Percentiles rank a stretch among this genome's conserved stretches.
Evolutionary conservation across 805 yeast genomes (phyloP).

Genomic region (Suhomyces tanzawaensis): DNA sequence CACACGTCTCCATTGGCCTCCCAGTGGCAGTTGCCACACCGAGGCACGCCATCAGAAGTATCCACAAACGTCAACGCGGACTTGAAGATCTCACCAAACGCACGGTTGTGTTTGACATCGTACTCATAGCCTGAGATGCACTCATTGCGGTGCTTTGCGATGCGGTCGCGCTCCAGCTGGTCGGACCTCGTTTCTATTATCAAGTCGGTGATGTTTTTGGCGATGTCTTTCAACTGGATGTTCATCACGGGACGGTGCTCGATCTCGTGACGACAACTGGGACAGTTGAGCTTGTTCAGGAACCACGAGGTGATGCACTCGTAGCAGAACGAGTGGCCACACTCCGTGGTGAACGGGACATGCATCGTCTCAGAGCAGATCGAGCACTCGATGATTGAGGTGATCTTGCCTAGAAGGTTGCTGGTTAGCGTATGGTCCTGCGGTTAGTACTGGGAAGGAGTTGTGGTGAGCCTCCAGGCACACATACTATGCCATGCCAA

Average conservation of each 20-base stretch:
- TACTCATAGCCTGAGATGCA: slow-evolving; percentile 33
- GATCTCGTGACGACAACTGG: slow-evolving; percentile 58
- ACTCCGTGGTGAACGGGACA: slow-evolving; percentile 58
- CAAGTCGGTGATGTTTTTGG: slow-evolving; percentile 40
- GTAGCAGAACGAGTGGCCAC: slow-evolving; percentile 79
- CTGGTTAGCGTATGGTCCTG: slow-evolving; percentile 22
- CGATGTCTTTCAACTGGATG: slow-evolving; percentile 47
- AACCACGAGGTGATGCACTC: slow-evolving; percentile 65
- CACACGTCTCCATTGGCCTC: slow-evolving; percentile 69
- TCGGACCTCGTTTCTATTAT: slow-evolving; percentile 34
- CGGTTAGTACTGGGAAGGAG: slow-evolving; percentile 10
- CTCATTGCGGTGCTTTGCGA: slow-evolving; percentile 25
- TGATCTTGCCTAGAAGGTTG: slow-evolving; percentile 25
- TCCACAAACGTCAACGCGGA: slow-evolving; percentile 55
- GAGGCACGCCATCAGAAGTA: slow-evolving; percentile 65
- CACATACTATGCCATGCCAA: slow-evolving; percentile 11
- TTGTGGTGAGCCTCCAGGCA: not conserved
- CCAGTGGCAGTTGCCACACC: slow-evolving; percentile 80
- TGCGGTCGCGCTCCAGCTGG: slow-evolving; percentile 18
- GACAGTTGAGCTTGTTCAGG: slow-evolving; percentile 56
- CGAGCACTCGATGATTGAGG: slow-evolving; percentile 48
- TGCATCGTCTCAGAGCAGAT: slow-evolving; percentile 70
- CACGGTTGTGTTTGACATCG: slow-evolving; percentile 35
- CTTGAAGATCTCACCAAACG: slow-evolving; percentile 53
- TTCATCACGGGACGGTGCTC: slow-evolving; percentile 53